Base-by-base conservation (phyloP, 768 basidiomycete species). In the Boletellus emodensis region DNA sequence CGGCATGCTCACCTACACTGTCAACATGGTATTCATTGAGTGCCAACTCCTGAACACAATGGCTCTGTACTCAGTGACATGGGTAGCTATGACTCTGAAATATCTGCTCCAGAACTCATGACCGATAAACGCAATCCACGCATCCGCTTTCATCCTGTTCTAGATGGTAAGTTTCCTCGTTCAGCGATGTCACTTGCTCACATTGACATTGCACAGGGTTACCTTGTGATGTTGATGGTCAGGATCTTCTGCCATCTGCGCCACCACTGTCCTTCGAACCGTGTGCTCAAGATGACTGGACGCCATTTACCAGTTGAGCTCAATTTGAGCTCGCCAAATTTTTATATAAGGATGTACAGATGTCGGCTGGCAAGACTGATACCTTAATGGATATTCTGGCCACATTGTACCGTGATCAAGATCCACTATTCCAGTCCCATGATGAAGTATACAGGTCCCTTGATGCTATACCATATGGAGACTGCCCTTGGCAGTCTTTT, bases 401-500 rank as follows among this genome's bases (percentile, higher is more conserved):
- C 4, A 9, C 51, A 4, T 17, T 32, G 17, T 51, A 55, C 33
- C 26, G 46, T 18, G 24, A 41, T 22, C 48, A 32, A 10, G 9
- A 32, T 3, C 44, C 54, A 9, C 61, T 57, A 13, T 76, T 72
- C 48, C 30, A 45, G 0, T 60, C 63, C 34, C 53, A 68, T 41
- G 30, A 53, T 3, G 67, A 75, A 17, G 28, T 75, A 4, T 65
- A 71, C 34, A 28, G 37, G 1, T 62, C 59, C 0, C 74, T 78
- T 30, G 72, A 76, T 46, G 47, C 52, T 0, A 72, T 68, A 12
- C 40, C 46, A 4, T 43, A 63, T 36, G 73, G 74, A 8, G 69
- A 70, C 37, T 58, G 61, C 7, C 65, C 71, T 0, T 78, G 74
- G 74, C 38, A 67, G 8, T 61, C 54, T 0, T 70, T 76, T 48